Evolutionary conservation across 108 stramenopile species (phyloP).

Genomic region (Aurantiochytrium sp.): DNA sequence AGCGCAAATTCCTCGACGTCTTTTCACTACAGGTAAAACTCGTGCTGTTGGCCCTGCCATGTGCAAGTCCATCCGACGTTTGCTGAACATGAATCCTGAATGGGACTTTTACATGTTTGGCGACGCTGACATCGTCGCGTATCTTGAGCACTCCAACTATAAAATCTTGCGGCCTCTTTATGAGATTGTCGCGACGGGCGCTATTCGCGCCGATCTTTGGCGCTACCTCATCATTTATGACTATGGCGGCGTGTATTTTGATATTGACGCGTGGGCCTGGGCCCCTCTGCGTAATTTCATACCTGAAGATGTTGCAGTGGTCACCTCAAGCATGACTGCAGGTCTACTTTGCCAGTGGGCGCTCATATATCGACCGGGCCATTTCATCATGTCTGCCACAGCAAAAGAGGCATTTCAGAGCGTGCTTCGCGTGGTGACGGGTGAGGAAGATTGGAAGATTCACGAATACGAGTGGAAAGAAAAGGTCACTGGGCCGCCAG

Average conservation of each 20-base stretch:
- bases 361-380: not conserved
- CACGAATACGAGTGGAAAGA: too few species aligned
- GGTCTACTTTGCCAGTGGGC: not conserved
- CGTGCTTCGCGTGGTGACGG: not conserved
- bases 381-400: not conserved
- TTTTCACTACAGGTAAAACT: not conserved
- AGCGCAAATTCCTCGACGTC: not conserved
- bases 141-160: not conserved
- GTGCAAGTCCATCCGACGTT: not conserved
- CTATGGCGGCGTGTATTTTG: not conserved
- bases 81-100: not conserved
- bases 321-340: not conserved
- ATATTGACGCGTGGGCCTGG: not conserved
- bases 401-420: not conserved
- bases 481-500: too few species aligned
- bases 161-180: not conserved
- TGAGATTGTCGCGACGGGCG: not conserved
- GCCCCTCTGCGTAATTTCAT: not conserved
- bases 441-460: too few species aligned
- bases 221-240: not conserved
- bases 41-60: not conserved
- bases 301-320: not conserved
- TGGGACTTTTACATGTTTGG: not conserved
- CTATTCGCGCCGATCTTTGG: not conserved
- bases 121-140: not conserved